A percentile compares a stretch with the other conserved stretches of the same genome.
These are phyloP conservation scores for Chrysochromulina parva DNA, from an alignment of 78 protist genomes.

Conservation along the genomic window DNA sequence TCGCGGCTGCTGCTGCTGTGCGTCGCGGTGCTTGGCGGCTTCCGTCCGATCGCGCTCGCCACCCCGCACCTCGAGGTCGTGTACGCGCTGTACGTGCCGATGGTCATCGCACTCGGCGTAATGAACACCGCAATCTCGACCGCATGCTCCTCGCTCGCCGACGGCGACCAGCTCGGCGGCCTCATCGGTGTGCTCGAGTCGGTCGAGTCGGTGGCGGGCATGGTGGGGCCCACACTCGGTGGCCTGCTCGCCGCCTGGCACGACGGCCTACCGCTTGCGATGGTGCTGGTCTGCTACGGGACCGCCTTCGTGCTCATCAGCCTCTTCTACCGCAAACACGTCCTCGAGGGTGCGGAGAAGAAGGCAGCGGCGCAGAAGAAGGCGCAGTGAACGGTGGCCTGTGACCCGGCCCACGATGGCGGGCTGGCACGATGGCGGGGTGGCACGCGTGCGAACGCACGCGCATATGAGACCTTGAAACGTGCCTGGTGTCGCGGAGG, in stretches of 20 bases:
- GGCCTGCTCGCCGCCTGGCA: neutral
- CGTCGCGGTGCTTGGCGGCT: neutral
- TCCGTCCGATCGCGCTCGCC: neutral
- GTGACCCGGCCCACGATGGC: too few relatives aligned
- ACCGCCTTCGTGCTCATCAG: neutral
- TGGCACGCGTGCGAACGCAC: too few relatives aligned
- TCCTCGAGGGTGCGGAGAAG: neutral
- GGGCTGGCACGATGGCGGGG: too few relatives aligned
- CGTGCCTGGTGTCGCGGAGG: too few relatives aligned
- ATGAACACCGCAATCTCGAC: neutral
- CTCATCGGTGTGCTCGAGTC: neutral
- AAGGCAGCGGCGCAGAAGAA: too few relatives aligned
- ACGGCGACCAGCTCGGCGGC: neutral
- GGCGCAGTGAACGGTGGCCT: too few relatives aligned
- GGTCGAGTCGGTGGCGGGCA: neutral
- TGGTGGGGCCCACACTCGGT: neutral
- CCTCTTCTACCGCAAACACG: neutral
- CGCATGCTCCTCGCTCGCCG: neutral
- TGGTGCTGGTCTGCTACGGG: neutral
- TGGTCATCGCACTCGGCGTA: neutral
- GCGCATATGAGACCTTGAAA: too few relatives aligned
- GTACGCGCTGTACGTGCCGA: neutral
- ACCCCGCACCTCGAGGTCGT: neutral
- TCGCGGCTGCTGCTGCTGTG: neutral
- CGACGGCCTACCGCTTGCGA: neutral